A percentile compares a stretch with the other conserved stretches of the same genome.
These are phyloP conservation scores for Salvia sclarea DNA, from an alignment of 305 asterid genomes.

Conservation along the genomic window DNA sequence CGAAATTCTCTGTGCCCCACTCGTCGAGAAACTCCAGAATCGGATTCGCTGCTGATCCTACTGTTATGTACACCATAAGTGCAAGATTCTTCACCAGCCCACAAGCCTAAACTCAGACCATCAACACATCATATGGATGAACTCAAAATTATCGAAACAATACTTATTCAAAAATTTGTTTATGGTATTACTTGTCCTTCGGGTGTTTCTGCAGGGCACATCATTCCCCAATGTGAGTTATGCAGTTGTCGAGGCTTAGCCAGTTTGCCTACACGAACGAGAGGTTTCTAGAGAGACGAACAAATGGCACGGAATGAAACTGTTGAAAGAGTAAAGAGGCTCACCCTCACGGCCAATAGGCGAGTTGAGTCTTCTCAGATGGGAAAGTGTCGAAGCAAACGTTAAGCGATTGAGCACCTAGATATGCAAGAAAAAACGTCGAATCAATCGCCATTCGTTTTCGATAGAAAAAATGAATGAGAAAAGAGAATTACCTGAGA, in stretches of 20 bases:
- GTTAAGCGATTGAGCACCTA: constrained; percentile 94
- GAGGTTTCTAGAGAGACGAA: neutral
- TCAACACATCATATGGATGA: neutral
- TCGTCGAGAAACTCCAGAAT: constrained; percentile 86
- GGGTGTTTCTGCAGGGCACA: constrained; percentile 95
- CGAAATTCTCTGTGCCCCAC: constrained; percentile 91
- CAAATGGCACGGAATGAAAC: neutral
- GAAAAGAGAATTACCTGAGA: constrained; percentile 47
- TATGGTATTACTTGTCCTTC: constrained; percentile 72
- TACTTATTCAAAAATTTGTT: neutral
- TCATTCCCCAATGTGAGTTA: constrained; percentile 96
- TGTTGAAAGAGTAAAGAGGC: neutral
- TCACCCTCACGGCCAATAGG: constrained; percentile 92
- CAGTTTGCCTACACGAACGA: constrained; percentile 55
- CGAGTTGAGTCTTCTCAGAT: constrained; percentile 79
- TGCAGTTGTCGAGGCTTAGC: constrained; percentile 92
- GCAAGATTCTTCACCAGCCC: constrained; percentile 93
- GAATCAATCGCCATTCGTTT: neutral
- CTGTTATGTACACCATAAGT: constrained; percentile 85
- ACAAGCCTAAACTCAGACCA: constrained; percentile 64
- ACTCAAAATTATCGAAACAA: neutral
- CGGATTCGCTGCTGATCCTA: constrained; percentile 86
- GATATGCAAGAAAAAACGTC: neutral
- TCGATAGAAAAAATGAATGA: neutral
- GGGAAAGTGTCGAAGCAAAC: constrained; percentile 86